Evolutionary conservation across 2,329 filamentous ascomycete species (phyloP), one percentile per base, ranked within the genome.

Genomic region (Blastomyces parvus): DNA sequence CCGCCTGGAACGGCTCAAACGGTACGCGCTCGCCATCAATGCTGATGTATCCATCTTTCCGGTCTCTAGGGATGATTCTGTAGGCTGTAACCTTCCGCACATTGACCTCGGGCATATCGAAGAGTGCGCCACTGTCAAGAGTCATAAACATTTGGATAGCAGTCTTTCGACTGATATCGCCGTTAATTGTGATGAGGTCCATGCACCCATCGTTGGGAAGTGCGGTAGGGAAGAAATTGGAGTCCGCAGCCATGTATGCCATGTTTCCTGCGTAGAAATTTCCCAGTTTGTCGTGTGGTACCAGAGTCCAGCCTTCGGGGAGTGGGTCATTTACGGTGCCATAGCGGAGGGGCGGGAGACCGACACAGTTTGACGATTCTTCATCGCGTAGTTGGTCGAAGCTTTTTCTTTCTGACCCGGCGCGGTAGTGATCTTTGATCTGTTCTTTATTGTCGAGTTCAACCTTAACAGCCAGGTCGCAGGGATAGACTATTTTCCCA

Each of bases 191-290:
- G 64, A 97, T 82, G 13, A 97, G 80, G 73, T 99, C 94, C 78
- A 96, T 85, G 66, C 88, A 82, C 13, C 93, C 94, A 71, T 99
- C 94, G 55, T 86, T 86, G 17, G 91, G 88, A 9, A 93, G 82
- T 0, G 93, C 84, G 0, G 90, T 88, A 1, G 33, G 90, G 82
- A 81, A 99, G 79, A 97, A 96, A 71, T 91, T 91, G 64, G 87
- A 83, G 67, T 93, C 88, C 14, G 90, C 83, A 0, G 92, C 87
- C 90, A 99, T 93, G 75, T 88, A 95, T 30, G 89, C 86, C 88
- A 97, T 95, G 74, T 97, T 99, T 66, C 94, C 94, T 40, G 88
- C 89, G 76, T 95, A 97, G 74, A 99, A 96, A 71, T 90, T 97
- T 57, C 91, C 91, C 62, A 99, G 80, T 38, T 88, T 90, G 66